Evolutionary conservation across 1,284 basidiomycete species (phyloP), one percentile per base, ranked within the genome.

Genomic region (Rugosomyces carneus): DNA sequence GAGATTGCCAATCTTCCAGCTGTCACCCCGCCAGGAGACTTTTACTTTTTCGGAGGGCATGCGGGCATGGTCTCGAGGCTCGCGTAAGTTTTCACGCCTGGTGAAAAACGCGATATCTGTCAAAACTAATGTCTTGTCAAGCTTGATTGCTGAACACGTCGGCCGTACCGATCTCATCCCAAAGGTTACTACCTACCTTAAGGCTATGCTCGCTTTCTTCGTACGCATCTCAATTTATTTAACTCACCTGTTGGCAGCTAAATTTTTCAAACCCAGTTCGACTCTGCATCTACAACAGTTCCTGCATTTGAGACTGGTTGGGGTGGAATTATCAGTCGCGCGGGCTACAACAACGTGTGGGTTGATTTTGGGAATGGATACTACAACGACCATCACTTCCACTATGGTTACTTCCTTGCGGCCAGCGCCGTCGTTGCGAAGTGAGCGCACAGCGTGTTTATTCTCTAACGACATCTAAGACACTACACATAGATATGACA

Each of bases 331-430:
- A 63, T 66, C 21, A 59, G 63, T 41, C 55, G 57, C 16, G 57
- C 59, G 2, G 63, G 64, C 0, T 60, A 56, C 18, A 60, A 58
- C 42, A 55, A 64, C 38, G 45, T 57, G 18, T 60, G 58, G 43
- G 58, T 65, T 13, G 64, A 66, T 41, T 66, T 52, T 31, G 64
- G 64, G 10, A 66, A 66, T 44, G 64, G 64, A 11, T 65, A 60
- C 18, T 64, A 64, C 47, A 65, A 64, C 44, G 64, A 64, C 41
- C 62, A 66, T 40, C 63, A 63, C 43, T 66, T 66, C 54, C 63
- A 66, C 42, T 65, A 64, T 41, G 64, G 64, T 3, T 66, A 66
- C 40, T 53, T 66, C 46, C 56, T 66, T 7, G 48, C 57, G 13
- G 61, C 54, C 1, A 61, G 57, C n/a, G 61, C 64, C 13, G 58